Base-by-base conservation (phyloP, 805 yeast species). In the Lipomyces orientalis region DNA sequence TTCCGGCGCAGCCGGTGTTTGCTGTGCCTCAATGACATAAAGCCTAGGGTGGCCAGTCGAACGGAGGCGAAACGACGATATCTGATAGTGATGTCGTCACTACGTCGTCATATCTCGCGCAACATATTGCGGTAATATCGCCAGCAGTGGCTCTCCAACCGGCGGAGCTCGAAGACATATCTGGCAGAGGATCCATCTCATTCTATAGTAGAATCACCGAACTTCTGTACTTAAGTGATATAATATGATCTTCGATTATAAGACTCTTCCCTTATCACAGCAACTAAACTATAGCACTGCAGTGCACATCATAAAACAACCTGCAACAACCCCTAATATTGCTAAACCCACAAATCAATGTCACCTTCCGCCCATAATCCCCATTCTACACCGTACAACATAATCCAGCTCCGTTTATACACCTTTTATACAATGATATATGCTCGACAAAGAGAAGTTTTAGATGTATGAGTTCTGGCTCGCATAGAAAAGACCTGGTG, bases 401-500 rank as follows among this genome's bases (percentile, higher is more conserved):
- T 43, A 19, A n/a, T 16, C 16, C 7, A 19, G n/a, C 22, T 22
- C 9, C 22, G 49, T 43, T 43, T 43, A 43, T 43, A 43, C 49
- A 43, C 49, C 49, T 37, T 35, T 37, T 49, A 49, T 49, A 22
- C 34, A 52, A 25, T 52, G 29, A 31, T 12, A 52, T 52, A 52
- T 52, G 55, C 55, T 12, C n/a, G 31, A 19, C 34, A 25, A 16
- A 60, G n/a, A 19, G 46, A 16, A 14, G n/a, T 5, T n/a, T 58
- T 43, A 64, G 16, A 52, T 22, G 49, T 46, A 60, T 4, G 71
- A 19, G 35, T 58, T 22, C 22, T 63, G 60, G 54, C 71, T 68
- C 22, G 72, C 62, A 46, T 62, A 86, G 73, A 89, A 90, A 19
- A 84, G 85, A 10, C 81, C 82, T 0, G 97, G 96, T 2, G 91